Base-by-base conservation (phyloP, 2,329 filamentous ascomycete species). In the Shiraia bambusicola region DNA sequence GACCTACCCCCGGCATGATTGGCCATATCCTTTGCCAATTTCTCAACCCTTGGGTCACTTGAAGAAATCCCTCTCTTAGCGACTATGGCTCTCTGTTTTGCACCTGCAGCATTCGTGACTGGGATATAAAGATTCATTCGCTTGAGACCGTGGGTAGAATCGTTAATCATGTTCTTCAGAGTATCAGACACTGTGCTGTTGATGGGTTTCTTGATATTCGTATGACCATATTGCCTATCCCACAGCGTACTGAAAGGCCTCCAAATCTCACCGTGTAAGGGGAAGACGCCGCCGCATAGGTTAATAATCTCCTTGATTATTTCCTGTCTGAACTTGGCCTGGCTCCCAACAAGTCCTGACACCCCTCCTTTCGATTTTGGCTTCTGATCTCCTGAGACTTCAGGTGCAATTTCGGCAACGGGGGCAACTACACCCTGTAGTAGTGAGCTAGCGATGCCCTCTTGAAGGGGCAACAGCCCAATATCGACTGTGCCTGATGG, bases 251-350 rank as follows among this genome's bases (percentile, higher is more conserved):
- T 65, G 49, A 81, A 82, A 7, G 80, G 75, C 48, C 74, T 71
- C 61, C 72, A 74, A n/a, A 83, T 70, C 49, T 81, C 78, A 31
- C 69, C 69, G 16, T 77, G 73, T 27, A 76, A 71, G 2, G 80
- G 78, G 38, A 77, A 82, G 2, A 77, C 74, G 6, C 81, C 81
- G 32, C 72, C 71, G 40, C 76, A 76, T 34, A 72, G 70, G 31
- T 77, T 67, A 10, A 83, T 55, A 28, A 83, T 75, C 17, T 80
- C 72, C 56, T 79, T 61, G 3, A 83, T 66, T 22, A 82, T 76
- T 13, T 72, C 73, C 17, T 54, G 53, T 17, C 56, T 52, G 13
- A 58, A 55, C 14, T 45, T 44, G 16, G 47, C 41, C 12, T 42
- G 49, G 24, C 55, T 59, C 5, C 54, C 50, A 31, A 15, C 43